These are phyloP conservation scores for Thamnidium elegans DNA, from an alignment of 192 early-diverging fungal species.

Conservation along the genomic window DNA sequence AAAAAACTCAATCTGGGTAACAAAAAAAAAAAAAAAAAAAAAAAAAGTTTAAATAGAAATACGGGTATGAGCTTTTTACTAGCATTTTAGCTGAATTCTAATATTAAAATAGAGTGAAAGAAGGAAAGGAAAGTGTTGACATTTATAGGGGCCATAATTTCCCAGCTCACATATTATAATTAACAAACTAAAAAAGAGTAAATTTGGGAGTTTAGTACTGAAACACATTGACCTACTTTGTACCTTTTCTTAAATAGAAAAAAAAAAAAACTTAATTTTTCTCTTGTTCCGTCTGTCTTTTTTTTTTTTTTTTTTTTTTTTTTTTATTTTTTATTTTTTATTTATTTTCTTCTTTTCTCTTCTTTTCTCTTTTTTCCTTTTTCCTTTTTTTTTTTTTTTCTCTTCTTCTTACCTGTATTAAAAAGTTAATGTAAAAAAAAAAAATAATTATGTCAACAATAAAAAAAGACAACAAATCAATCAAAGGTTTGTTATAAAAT, in stretches of 20 bases:
- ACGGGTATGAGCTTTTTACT: too few species aligned
- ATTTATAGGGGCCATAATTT: too few species aligned
- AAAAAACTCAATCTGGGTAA: too few species aligned
- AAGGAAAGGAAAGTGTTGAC: too few species aligned
- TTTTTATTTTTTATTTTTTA: conserved; percentile 17
- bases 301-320: conserved; percentile 17
- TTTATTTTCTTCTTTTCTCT: conserved; percentile 3
- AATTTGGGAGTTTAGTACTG: conserved; percentile 23
- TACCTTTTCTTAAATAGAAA: conserved; percentile 16
- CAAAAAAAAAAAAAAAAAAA: too few species aligned
- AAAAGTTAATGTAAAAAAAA: not conserved
- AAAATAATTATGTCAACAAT: not conserved
- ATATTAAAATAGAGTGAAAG: too few species aligned
- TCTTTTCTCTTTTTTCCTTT: conserved; percentile 1
- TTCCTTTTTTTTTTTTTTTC: not conserved
- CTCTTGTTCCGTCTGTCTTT: not conserved
- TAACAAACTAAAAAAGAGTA: conserved; percentile 13
- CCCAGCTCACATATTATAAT: too few species aligned
- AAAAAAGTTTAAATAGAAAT: too few species aligned
- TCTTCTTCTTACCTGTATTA: not conserved
- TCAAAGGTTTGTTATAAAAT: conserved; percentile 10
- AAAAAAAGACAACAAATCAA: conserved; percentile 4
- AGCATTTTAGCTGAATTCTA: too few species aligned
- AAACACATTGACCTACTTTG: conserved; percentile 27
- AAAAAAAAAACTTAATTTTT: conserved; percentile 7